Conservation (phyloP, 306 rosid species). For the Astragalus glycyphyllos region DNA sequence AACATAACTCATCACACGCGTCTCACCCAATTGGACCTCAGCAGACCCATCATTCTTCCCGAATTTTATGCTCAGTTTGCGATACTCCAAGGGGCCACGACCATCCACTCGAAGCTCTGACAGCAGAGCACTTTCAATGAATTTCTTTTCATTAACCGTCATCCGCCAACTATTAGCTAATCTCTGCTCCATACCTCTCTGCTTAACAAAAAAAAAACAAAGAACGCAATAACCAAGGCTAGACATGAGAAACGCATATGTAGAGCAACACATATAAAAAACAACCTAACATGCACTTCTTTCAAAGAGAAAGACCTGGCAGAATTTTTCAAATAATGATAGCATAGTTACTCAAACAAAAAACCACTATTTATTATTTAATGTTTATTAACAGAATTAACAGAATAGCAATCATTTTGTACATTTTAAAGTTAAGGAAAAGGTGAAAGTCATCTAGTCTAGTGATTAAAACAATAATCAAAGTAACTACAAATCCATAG, state of each 20-base stretch:
- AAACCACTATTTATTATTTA: too few species aligned
- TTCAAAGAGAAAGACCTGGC: not conserved
- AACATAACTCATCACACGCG: constrained; percentile 77
- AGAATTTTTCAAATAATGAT: not conserved
- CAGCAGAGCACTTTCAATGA: constrained; percentile 67
- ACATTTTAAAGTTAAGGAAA: too few species aligned
- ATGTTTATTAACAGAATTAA: too few species aligned
- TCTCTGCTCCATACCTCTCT: constrained; percentile 67
- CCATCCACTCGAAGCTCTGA: constrained; percentile 82
- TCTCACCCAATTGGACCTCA: constrained; percentile 80
- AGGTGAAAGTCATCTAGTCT: too few species aligned
- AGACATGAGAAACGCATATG: not conserved
- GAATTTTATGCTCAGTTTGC: constrained; percentile 68
- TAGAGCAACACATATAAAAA: not conserved
- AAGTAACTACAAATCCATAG: too few species aligned
- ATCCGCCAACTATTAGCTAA: constrained; percentile 68
- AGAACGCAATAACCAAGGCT: too few species aligned
- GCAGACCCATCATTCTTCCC: constrained; percentile 74
- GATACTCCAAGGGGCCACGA: constrained; percentile 80
- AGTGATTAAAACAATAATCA: too few species aligned
- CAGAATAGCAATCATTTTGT: too few species aligned
- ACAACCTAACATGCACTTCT: not conserved
- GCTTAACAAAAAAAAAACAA: not conserved
- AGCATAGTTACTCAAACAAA: too few species aligned
- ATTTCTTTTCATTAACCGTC: constrained; percentile 62